These are phyloP conservation scores for Rhododendron molle DNA, from an alignment of 148 eudicot species.

Conservation along the genomic window DNA sequence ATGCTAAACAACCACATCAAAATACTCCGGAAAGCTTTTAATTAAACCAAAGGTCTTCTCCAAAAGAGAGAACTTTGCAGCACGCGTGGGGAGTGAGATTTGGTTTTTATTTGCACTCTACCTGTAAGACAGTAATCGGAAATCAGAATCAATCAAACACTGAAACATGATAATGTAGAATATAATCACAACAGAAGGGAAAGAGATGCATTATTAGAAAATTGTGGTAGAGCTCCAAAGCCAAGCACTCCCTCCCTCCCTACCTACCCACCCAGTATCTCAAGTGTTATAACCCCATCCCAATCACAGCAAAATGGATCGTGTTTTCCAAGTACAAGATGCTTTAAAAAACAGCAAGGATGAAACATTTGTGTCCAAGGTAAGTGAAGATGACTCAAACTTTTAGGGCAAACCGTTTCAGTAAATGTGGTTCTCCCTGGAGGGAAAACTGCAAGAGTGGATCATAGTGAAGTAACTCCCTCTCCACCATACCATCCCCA, in stretches of 20 bases:
- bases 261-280: neutral
- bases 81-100: too few species aligned
- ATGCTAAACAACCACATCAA: too few species aligned
- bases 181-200: neutral
- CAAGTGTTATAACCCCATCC: neutral
- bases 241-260: neutral
- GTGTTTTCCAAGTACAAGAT: neutral
- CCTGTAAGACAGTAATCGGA: too few species aligned
- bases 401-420: too few species aligned
- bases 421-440: too few species aligned
- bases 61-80: too few species aligned
- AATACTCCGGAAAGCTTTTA: too few species aligned
- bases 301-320: neutral
- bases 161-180: neutral
- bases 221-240: neutral
- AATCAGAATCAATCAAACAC: neutral
- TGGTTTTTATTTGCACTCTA: too few species aligned
- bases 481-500: neutral
- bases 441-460: neutral
- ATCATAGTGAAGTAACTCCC: neutral
- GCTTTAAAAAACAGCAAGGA: neutral
- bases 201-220: neutral
- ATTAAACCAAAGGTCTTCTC: too few species aligned
- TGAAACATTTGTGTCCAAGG: too few species aligned
- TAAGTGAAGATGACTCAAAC: too few species aligned